These are phyloP conservation scores for Gracilaria caudata DNA, from an alignment of 23 red algal genomes.

Conservation along the genomic window DNA sequence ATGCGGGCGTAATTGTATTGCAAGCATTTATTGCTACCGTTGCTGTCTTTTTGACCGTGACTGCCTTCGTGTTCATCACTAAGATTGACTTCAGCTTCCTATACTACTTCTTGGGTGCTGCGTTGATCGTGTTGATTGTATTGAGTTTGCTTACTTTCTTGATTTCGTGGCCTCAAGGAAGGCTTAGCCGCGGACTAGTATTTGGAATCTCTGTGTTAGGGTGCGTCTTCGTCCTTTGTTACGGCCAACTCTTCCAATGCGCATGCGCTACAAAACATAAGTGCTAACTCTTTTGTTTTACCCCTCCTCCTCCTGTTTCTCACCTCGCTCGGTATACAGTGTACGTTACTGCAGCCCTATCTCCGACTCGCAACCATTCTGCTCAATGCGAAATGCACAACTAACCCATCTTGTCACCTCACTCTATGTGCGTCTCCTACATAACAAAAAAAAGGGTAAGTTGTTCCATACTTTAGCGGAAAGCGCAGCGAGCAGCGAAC, in stretches of 20 bases:
- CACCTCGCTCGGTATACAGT: neutral
- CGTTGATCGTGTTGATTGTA: slow-evolving; percentile 72
- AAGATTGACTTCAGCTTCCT: slow-evolving; percentile 98
- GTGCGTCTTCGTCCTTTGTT: slow-evolving; percentile 11
- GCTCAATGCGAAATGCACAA: neutral
- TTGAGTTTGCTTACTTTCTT: slow-evolving; percentile 74
- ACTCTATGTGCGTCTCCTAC: no score
- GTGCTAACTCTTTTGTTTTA: neutral
- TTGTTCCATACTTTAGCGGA: neutral
- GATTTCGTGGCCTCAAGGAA: slow-evolving; percentile 45
- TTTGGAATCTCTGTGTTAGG: slow-evolving; percentile 48
- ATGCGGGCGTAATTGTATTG: slow-evolving; percentile 76
- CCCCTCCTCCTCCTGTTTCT: neutral
- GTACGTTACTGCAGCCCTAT: slow-evolving; percentile 3
- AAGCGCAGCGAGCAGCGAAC: neutral
- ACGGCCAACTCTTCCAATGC: neutral
- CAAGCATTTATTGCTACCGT: slow-evolving; percentile 82
- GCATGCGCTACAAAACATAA: neutral
- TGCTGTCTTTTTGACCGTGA: slow-evolving; percentile 71
- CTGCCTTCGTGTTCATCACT: slow-evolving; percentile 83
- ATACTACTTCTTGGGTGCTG: slow-evolving; percentile 79
- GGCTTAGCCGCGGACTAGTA: neutral
- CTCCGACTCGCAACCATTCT: neutral
- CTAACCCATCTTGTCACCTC: neutral
- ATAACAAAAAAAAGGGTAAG: slow-evolving; percentile 13